Conservation (phyloP, 2,329 filamentous ascomycete genomes). For the Verticillium longisporum region DNA sequence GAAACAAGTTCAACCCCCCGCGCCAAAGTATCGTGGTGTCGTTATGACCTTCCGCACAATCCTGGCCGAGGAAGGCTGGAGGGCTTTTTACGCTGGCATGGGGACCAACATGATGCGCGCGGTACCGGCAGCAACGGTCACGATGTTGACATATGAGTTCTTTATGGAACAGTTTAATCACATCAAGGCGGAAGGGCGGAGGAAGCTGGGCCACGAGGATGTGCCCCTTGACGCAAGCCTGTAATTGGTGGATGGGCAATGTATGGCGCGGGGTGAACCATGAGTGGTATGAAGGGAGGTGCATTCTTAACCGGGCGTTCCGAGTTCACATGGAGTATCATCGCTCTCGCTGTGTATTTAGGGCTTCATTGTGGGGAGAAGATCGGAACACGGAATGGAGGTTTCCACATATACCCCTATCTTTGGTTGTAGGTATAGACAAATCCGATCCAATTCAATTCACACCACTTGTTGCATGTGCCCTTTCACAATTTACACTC, state of each 20-base stretch:
- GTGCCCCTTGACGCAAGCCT: not conserved
- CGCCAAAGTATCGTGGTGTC: conserved; percentile 67
- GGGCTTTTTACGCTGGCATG: conserved; percentile 94
- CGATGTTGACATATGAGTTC: conserved; percentile 94
- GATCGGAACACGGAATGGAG: conserved; percentile 7
- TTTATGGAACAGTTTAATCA: conserved; percentile 47
- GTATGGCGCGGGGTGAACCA: conserved; percentile 14
- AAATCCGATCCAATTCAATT: conserved; percentile 19
- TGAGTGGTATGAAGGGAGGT: not conserved
- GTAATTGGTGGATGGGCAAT: not conserved
- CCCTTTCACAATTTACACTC: conserved; percentile 4
- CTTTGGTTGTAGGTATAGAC: conserved; percentile 27
- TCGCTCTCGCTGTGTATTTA: not conserved
- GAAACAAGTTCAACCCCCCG: conserved; percentile 16
- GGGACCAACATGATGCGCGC: conserved; percentile 97
- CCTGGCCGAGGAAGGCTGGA: conserved; percentile 85
- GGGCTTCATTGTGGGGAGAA: conserved; percentile 6
- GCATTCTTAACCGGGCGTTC: not conserved
- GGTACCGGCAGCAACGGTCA: conserved; percentile 91
- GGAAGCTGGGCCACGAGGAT: conserved; percentile 17
- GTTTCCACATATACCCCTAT: conserved; percentile 24
- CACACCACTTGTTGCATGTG: conserved; percentile 8
- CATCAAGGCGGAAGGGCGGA: conserved; percentile 29
- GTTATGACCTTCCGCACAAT: conserved; percentile 79
- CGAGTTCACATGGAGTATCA: not conserved